Evolutionary conservation across 2,329 filamentous ascomycete genomes (phyloP).

Genomic region (Cephalotrichum gorgonifer): DNA sequence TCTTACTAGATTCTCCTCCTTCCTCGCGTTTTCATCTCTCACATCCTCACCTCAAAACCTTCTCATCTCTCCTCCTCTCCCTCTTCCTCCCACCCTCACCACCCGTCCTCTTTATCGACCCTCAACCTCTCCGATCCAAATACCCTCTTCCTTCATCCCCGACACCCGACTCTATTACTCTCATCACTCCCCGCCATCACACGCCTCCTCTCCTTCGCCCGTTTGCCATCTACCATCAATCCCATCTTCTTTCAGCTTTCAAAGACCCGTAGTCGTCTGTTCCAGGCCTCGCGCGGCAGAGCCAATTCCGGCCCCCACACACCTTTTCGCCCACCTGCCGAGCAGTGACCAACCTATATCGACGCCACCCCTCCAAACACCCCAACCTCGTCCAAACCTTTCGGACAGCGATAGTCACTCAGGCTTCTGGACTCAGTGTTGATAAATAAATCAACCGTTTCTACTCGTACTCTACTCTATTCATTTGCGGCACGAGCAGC

Average conservation of each 20-base stretch:
- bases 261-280: neutral
- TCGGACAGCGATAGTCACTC: neutral
- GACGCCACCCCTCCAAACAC: neutral
- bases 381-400: neutral
- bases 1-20: constrained; percentile 2
- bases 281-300: neutral
- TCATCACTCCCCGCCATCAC: neutral
- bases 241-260: neutral
- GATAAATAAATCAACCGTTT: neutral
- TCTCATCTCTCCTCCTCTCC: constrained; percentile 7
- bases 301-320: neutral
- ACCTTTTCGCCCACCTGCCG: neutral
- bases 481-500: neutral
- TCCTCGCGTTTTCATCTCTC: constrained; percentile 1
- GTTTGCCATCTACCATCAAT: constrained; percentile 6
- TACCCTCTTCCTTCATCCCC: neutral
- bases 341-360: neutral
- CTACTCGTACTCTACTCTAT: neutral
- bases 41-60: neutral
- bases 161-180: neutral
- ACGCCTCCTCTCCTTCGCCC: neutral
- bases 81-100: constrained; percentile 12
- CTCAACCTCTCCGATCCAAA: neutral
- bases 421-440: neutral
- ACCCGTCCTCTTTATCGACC: constrained; percentile 10